phyloP scores from a whole-genome alignment of 176 grass and related monocot species.

The Oryza coarctata region DNA sequence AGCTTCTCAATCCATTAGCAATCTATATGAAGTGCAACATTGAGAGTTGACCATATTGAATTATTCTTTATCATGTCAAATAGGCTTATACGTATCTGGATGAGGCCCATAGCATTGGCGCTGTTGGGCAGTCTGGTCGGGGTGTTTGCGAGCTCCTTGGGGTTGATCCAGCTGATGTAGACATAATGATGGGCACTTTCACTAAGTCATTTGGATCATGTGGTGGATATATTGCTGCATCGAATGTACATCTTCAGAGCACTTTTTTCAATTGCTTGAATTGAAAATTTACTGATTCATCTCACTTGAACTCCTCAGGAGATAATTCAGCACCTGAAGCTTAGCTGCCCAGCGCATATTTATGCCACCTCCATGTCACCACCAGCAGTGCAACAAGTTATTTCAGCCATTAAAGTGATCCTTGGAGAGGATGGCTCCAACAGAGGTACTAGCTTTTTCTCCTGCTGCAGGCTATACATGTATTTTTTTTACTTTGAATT shows the following conservation, averaged over 20 bases:
- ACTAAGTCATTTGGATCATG: slow-evolving; percentile 85
- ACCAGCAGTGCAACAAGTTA: slow-evolving; percentile 83
- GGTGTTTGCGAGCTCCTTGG: slow-evolving; percentile 87
- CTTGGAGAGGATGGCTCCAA: slow-evolving; percentile 81
- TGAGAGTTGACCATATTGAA: slow-evolving; percentile 5
- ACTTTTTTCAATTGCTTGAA: background rate
- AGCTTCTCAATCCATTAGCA: slow-evolving; percentile 4
- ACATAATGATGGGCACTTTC: slow-evolving; percentile 96
- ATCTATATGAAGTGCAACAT: background rate
- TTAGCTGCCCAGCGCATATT: slow-evolving; percentile 73
- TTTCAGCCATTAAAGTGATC: slow-evolving; percentile 79
- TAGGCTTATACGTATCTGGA: slow-evolving; percentile 87
- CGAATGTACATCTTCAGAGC: slow-evolving; percentile 45
- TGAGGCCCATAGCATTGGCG: slow-evolving; percentile 86
- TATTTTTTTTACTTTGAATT: background rate
- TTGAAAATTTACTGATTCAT: slow-evolving; percentile 16
- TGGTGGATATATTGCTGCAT: slow-evolving; percentile 89
- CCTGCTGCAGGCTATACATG: background rate
- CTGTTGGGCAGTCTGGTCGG: slow-evolving; percentile 70
- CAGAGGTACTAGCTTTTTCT: slow-evolving; percentile 39
- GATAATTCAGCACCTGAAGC: slow-evolving; percentile 79
- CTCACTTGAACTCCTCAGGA: slow-evolving; percentile 48
- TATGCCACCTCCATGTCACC: slow-evolving; percentile 92
- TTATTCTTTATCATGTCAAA: slow-evolving; percentile 18
- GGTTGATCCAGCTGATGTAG: slow-evolving; percentile 70